These are phyloP conservation scores for Enterospora canceri DNA, from an alignment of 371 early-diverging fungal species.

Conservation along the genomic window DNA sequence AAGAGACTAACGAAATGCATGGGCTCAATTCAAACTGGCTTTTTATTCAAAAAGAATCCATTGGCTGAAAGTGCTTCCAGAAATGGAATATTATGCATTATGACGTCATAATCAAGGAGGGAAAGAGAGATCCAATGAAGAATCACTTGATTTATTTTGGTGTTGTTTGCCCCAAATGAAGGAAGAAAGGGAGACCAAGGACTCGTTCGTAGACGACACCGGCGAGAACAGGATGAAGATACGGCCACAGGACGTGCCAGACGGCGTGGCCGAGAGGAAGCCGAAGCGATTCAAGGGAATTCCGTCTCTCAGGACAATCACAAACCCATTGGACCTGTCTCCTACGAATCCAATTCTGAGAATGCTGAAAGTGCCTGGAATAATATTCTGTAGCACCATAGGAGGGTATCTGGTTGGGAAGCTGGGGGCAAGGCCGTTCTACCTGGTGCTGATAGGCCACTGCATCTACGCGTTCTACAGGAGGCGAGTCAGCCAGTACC, in stretches of 20 bases:
- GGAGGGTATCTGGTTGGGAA: constrained; percentile 52
- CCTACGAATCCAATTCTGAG: constrained; percentile 35
- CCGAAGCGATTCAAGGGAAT: neutral
- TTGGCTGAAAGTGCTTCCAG: too few species aligned
- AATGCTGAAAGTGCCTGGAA: constrained; percentile 46
- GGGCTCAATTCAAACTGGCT: too few species aligned
- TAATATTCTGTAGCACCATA: constrained; percentile 45
- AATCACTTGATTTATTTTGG: neutral
- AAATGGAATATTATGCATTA: too few species aligned
- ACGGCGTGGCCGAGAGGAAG: neutral
- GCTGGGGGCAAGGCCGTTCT: constrained; percentile 33
- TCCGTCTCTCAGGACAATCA: neutral
- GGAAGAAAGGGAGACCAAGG: too few species aligned
- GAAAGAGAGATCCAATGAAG: too few species aligned
- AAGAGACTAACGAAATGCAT: too few species aligned
- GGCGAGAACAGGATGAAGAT: neutral
- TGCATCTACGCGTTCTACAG: constrained; percentile 47
- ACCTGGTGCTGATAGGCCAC: constrained; percentile 48
- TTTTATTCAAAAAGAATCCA: too few species aligned
- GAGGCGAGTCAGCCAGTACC: constrained; percentile 46
- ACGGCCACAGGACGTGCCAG: constrained; percentile 13
- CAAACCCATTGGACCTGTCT: constrained; percentile 48
- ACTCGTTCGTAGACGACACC: neutral
- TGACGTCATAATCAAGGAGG: too few species aligned
- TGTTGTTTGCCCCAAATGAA: neutral